Conservation (phyloP, 441 rosid species). For the Pelargonium fulgidum region DNA sequence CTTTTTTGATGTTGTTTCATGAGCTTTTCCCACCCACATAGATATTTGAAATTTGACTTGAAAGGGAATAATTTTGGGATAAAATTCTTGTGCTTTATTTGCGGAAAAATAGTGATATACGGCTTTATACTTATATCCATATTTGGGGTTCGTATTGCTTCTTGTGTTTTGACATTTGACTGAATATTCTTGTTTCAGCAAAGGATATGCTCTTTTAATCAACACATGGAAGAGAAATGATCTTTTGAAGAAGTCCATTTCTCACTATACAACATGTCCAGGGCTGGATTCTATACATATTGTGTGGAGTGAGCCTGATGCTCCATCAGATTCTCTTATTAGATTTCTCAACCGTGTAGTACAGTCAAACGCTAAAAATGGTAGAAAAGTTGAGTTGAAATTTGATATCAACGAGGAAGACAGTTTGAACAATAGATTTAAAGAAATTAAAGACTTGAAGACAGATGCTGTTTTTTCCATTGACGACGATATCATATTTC, state of each 20-base stretch:
- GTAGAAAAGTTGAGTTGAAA: conserved; percentile 44
- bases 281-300: conserved; percentile 76
- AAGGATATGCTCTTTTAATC: conserved; percentile 73
- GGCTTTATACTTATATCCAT: background rate
- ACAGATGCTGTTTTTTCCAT: conserved; percentile 82
- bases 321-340: conserved; percentile 68
- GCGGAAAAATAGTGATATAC: background rate
- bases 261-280: conserved; percentile 68
- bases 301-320: conserved; percentile 90
- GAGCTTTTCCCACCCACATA: background rate
- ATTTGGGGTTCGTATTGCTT: background rate
- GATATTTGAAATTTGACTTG: background rate
- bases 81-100: background rate
- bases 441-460: conserved; percentile 62
- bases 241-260: conserved; percentile 68
- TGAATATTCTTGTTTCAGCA: conserved; percentile 33
- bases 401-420: conserved; percentile 76
- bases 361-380: conserved; percentile 37
- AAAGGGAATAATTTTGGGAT: background rate
- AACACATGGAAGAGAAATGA: conserved; percentile 96
- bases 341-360: conserved; percentile 38
- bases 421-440: conserved; percentile 87
- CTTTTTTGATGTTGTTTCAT: background rate
- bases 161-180: background rate
- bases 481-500: conserved; percentile 82